Evolutionary conservation across 75 land plant species (phyloP).

Genomic region (Gnetum montanum): DNA sequence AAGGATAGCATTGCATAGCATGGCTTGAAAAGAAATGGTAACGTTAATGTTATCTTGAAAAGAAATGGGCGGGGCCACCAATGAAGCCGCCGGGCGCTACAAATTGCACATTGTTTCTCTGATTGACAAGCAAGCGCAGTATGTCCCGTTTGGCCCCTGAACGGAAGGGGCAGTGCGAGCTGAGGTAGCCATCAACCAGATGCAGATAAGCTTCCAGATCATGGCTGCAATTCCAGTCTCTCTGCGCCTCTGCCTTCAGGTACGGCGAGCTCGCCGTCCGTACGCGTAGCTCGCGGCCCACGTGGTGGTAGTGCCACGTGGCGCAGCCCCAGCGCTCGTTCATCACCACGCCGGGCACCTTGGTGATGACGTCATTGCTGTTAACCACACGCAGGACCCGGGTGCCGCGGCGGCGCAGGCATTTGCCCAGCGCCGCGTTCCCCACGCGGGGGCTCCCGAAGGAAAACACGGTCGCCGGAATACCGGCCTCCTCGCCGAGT

Average conservation of each 20-base stretch:
- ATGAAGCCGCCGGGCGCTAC: background rate
- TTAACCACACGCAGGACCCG: conserved; percentile 70
- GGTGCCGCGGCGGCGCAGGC: conserved; percentile 21
- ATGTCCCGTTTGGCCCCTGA: conserved; percentile 13
- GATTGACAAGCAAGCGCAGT: conserved; percentile 5
- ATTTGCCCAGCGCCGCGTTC: conserved; percentile 33
- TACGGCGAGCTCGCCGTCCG: conserved; percentile 49
- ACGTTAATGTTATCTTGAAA: too few species aligned
- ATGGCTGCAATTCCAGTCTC: conserved; percentile 55
- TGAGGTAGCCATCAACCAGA: conserved; percentile 56
- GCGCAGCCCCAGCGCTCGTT: conserved; percentile 9
- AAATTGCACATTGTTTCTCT: conserved; percentile 4
- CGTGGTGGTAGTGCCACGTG: conserved; percentile 48
- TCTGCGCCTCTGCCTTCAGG: conserved; percentile 45
- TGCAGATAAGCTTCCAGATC: conserved; percentile 73
- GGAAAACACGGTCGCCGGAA: conserved; percentile 50
- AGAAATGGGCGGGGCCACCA: too few species aligned
- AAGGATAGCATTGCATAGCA: too few species aligned
- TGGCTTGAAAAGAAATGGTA: too few species aligned
- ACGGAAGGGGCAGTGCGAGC: conserved; percentile 38
- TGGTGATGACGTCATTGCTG: conserved; percentile 55
- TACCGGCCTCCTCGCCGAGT: conserved; percentile 14
- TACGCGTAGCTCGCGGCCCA: conserved; percentile 56
- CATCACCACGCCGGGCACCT: conserved; percentile 44
- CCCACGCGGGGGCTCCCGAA: conserved; percentile 82